Evolutionary conservation across 208 protist genomes (phyloP).

Genomic region (Kentomonas sorsogonicus): DNA sequence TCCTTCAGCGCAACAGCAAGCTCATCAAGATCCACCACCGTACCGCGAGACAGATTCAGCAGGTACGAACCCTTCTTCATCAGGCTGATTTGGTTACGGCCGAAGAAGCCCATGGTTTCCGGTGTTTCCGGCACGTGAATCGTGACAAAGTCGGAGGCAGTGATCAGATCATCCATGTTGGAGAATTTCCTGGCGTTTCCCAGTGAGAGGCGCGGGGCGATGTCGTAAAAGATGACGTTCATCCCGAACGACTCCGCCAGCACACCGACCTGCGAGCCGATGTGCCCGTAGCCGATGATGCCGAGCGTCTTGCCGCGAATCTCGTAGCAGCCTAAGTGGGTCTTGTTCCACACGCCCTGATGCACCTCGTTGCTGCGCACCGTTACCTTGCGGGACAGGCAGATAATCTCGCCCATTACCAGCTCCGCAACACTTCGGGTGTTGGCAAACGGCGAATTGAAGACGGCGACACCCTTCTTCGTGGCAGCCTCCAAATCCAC

Average conservation of each 20-base stretch:
- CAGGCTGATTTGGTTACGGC: slow-evolving; percentile 41
- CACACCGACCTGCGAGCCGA: slow-evolving; percentile 90
- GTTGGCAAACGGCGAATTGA: slow-evolving; percentile 95
- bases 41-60: slow-evolving; percentile 81
- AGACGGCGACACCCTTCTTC: slow-evolving; percentile 83
- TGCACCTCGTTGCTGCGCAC: slow-evolving; percentile 88
- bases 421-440: slow-evolving; percentile 92
- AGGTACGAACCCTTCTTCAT: slow-evolving; percentile 84
- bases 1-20: slow-evolving; percentile 59
- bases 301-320: slow-evolving; percentile 85
- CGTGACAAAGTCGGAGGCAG: slow-evolving; percentile 85
- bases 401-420: slow-evolving; percentile 89
- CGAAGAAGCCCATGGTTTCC: slow-evolving; percentile 77
- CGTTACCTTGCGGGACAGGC: slow-evolving; percentile 77
- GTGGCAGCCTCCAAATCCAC: slow-evolving; percentile 83
- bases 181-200: slow-evolving; percentile 74
- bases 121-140: slow-evolving; percentile 89
- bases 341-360: slow-evolving; percentile 86
- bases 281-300: slow-evolving; percentile 94
- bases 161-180: slow-evolving; percentile 70
- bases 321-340: slow-evolving; percentile 68
- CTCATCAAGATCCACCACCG: slow-evolving; percentile 79
- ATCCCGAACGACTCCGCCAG: slow-evolving; percentile 92
- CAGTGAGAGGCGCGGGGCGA: slow-evolving; percentile 80
- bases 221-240: slow-evolving; percentile 91